Conservation (phyloP, 2,329 filamentous ascomycete species). For the Calycina marina region DNA sequence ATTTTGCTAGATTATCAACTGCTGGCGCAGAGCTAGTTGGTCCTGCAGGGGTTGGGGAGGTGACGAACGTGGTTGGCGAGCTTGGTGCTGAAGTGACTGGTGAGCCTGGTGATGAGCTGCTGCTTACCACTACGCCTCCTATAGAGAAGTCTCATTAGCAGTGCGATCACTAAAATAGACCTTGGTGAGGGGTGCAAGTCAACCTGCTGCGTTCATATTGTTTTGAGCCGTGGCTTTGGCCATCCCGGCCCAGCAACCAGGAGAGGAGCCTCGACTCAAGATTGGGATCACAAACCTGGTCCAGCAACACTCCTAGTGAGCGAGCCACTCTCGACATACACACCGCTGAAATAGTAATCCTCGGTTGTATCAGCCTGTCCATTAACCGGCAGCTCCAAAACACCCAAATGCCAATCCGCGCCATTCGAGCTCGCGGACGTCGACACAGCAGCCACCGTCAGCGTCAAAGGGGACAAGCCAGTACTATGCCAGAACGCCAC, state of each 20-base stretch:
- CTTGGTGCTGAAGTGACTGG: background rate
- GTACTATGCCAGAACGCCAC: conserved; percentile 60
- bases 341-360: conserved; percentile 59
- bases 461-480: conserved; percentile 38
- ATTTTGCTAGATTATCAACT: conserved; percentile 9
- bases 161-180: no score
- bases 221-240: no score
- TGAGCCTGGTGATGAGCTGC: background rate
- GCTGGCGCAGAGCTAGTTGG: conserved; percentile 1
- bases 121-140: conserved; percentile 9
- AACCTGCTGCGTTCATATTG: no score
- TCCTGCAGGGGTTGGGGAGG: conserved; percentile 2
- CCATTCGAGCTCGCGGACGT: conserved; percentile 50
- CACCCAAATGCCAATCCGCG: conserved; percentile 58
- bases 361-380: conserved; percentile 40
- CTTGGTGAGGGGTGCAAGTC: no score
- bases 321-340: conserved; percentile 50
- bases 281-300: no score
- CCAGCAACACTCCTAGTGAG: conserved; percentile 27
- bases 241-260: no score
- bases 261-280: no score
- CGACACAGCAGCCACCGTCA: conserved; percentile 44
- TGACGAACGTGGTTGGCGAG: background rate
- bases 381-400: conserved; percentile 46
- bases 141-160: no score